Evolutionary conservation across 768 basidiomycete species (phyloP), one percentile per base, ranked within the genome.

Genomic region (Exsudoporus frostii): DNA sequence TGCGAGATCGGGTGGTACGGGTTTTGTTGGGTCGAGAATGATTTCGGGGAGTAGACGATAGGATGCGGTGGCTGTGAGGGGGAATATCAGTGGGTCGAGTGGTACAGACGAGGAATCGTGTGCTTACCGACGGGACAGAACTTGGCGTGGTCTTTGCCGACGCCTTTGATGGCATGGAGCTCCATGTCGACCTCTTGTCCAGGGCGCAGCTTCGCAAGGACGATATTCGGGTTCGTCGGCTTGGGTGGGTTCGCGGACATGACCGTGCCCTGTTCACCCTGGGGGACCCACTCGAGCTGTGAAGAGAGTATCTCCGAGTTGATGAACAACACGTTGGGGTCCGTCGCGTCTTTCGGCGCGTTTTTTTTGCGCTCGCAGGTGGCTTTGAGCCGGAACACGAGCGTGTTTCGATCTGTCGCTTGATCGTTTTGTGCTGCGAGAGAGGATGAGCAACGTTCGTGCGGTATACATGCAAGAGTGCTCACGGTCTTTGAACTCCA

Each of bases 91-190:
- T 20, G 1, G 14, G 42, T 30, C n/a, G 48, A n/a, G 29, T 9
- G 40, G 29, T 33, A 33, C 22, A 13, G 1, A 15, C 5, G 20
- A 29, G 19, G 13, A 20, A 33, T 47, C 9, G 39, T 17, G 39
- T 7, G 73, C 82, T 51, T 61, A 90, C 94, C 92, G 47, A 98
- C 97, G 29, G 97, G 94, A 53, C 84, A 91, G 69, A 91, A 99
- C 68, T 99, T 99, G 42, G 97, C 94, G 63, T 99, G 96, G 56
- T 95, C 92, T 63, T 90, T 90, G 15, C 94, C 94, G 15, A 91
- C 83, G 14, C 92, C 90, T 64, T 98, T 98, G 55, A 94, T 76
- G 20, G 93, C 95, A 64, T 98, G 94, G 51, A 95, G 63, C 63
- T 93, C 88, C 74, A 91, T 81, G 38, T 90, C 80, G 37, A 99